phyloP scores from a whole-genome alignment of 192 early-diverging fungal genomes.

The Gryganskiella cystojenkinii region DNA sequence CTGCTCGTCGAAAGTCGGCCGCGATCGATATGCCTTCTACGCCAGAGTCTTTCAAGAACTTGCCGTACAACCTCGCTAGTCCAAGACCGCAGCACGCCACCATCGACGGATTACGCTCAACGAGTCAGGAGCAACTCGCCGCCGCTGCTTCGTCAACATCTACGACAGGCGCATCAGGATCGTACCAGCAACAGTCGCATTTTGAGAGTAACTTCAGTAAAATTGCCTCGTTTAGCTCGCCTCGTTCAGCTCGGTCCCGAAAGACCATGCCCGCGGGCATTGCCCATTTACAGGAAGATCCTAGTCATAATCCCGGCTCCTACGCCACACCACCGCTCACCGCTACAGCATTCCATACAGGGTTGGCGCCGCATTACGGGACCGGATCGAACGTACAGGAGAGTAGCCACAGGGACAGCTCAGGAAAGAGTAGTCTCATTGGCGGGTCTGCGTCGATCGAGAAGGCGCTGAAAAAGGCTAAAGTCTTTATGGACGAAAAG shows the following conservation, averaged over 20 bases:
- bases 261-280: slow-evolving; percentile 39
- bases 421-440: slow-evolving; percentile 22
- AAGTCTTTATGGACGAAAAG: slow-evolving; percentile 82
- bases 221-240: slow-evolving; percentile 42
- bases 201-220: slow-evolving; percentile 41
- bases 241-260: slow-evolving; percentile 35
- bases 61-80: slow-evolving; percentile 21
- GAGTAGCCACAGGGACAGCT: slow-evolving; percentile 11
- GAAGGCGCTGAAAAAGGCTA: slow-evolving; percentile 78
- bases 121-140: slow-evolving; percentile 33
- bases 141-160: no score
- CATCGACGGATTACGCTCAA: slow-evolving; percentile 1
- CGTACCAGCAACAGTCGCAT: slow-evolving; percentile 4
- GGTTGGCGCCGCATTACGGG: slow-evolving; percentile 37
- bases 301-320: slow-evolving; percentile 16
- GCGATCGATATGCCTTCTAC: slow-evolving; percentile 41
- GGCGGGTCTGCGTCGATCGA: slow-evolving; percentile 56
- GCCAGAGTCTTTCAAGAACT: slow-evolving; percentile 28
- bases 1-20: slow-evolving; percentile 37
- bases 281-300: slow-evolving; percentile 25
- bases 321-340: slow-evolving; percentile 38
- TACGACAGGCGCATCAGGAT: slow-evolving; percentile 3
- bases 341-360: slow-evolving; percentile 41
- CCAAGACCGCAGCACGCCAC: slow-evolving; percentile 17
- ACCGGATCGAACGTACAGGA: slow-evolving; percentile 31